Percentiles rank a stretch among this genome's conserved stretches.
These are phyloP conservation scores for Acer saccharum DNA, from an alignment of 345 rosid genomes.

Conservation along the genomic window DNA sequence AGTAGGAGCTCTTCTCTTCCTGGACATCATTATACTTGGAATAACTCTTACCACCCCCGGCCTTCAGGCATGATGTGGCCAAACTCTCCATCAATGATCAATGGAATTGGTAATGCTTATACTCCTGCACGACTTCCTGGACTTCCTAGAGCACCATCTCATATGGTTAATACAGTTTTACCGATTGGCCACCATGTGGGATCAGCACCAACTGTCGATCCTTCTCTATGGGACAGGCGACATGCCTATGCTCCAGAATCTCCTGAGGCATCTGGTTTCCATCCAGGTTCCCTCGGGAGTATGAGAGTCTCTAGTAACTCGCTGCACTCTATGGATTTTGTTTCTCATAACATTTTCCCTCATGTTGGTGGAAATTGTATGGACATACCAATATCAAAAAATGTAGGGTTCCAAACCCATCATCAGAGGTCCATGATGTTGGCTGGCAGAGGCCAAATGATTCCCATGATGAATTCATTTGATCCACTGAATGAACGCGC, in stretches of 20 bases:
- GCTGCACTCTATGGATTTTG: conserved; percentile 41
- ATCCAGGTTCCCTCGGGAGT: conserved; percentile 56
- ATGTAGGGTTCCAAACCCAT: conserved; percentile 46
- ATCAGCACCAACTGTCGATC: conserved; percentile 54
- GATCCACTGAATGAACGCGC: conserved; percentile 49
- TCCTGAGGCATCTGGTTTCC: conserved; percentile 49
- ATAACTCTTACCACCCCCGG: conserved; percentile 40
- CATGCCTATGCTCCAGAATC: conserved; percentile 51
- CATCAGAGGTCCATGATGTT: conserved; percentile 45
- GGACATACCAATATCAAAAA: conserved; percentile 37
- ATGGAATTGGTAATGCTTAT: conserved; percentile 43
- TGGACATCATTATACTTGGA: conserved; percentile 48
- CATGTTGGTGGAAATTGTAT: conserved; percentile 37
- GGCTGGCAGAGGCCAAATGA: conserved; percentile 44
- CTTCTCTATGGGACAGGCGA: conserved; percentile 57
- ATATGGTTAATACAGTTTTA: conserved; percentile 33
- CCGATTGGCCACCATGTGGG: conserved; percentile 50
- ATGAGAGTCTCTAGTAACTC: conserved; percentile 45
- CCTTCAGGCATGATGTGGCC: conserved; percentile 61
- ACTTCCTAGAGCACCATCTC: conserved; percentile 46
- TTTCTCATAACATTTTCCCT: conserved; percentile 39
- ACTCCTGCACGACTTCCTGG: conserved; percentile 39
- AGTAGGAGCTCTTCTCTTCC: conserved; percentile 41
- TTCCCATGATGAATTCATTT: conserved; percentile 37
- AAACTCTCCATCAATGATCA: conserved; percentile 51